phyloP scores from a whole-genome alignment of 495 filamentous ascomycete species.

The Aspergillus coremiiformis region DNA sequence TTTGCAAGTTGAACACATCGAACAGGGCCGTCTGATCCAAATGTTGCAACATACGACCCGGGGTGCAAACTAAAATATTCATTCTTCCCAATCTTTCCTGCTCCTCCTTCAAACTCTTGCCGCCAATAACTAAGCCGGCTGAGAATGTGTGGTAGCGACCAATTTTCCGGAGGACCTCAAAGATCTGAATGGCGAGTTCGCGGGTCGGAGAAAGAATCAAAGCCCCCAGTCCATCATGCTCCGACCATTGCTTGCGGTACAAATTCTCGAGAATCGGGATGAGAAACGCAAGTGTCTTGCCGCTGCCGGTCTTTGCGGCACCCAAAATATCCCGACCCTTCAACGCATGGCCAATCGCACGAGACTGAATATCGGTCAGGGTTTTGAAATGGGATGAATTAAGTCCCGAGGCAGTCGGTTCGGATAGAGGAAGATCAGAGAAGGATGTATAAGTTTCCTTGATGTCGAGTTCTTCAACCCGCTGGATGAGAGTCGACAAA shows the following conservation, averaged over 20 bases:
- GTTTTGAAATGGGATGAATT: conserved; percentile 81
- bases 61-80: conserved; percentile 97
- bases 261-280: conserved; percentile 90
- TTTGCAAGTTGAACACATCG: conserved; percentile 81
- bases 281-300: conserved; percentile 92
- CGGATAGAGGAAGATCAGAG: conserved; percentile 77
- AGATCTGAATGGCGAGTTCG: conserved; percentile 94
- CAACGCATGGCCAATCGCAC: conserved; percentile 75
- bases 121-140: conserved; percentile 91
- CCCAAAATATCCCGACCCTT: conserved; percentile 88
- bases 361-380: conserved; percentile 85
- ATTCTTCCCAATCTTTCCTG: conserved; percentile 78
- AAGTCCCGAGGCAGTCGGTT: conserved; percentile 72
- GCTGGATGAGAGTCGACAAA: conserved; percentile 37
- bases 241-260: conserved; percentile 84
- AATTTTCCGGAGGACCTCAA: conserved; percentile 86
- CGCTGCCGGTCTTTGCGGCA: conserved; percentile 92
- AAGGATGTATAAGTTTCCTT: conserved; percentile 48
- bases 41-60: conserved; percentile 91
- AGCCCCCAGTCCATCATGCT: conserved; percentile 84
- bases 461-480: conserved; percentile 46
- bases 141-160: conserved; percentile 87
- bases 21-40: conserved; percentile 89
- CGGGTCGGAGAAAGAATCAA: conserved; percentile 91
- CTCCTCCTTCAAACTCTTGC: conserved; percentile 83